Evolutionary conservation across 139 green algal species (phyloP).

Genomic region (Auxenochlorella protothecoides): DNA sequence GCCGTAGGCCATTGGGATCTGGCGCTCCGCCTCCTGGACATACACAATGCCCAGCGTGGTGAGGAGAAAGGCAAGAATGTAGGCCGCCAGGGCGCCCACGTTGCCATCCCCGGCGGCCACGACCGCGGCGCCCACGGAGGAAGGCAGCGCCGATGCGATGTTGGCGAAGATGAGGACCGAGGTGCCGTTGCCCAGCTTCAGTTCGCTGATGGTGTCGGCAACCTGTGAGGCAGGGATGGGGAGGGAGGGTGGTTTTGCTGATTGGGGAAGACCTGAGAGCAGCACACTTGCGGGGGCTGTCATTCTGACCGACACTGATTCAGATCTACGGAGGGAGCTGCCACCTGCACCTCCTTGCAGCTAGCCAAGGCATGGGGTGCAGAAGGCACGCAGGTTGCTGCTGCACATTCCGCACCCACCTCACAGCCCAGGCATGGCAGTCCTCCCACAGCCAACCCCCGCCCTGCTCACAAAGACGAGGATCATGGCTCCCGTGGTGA

Average conservation of each 20-base stretch:
- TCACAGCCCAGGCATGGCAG: background rate
- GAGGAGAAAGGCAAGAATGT: constrained; percentile 71
- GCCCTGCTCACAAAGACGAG: constrained; percentile 60
- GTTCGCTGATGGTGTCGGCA: constrained; percentile 80
- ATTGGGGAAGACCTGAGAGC: background rate
- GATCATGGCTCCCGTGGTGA: constrained; percentile 79
- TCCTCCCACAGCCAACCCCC: background rate
- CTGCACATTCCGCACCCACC: background rate
- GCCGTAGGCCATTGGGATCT: constrained; percentile 97
- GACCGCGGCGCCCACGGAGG: constrained; percentile 56
- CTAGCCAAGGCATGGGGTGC: no score
- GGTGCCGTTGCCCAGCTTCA: constrained; percentile 97
- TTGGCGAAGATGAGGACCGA: constrained; percentile 97
- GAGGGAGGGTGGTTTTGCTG: background rate
- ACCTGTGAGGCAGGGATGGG: constrained; percentile 14
- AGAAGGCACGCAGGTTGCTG: background rate
- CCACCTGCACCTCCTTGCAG: no score
- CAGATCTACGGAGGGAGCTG: no score
- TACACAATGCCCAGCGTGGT: constrained; percentile 96
- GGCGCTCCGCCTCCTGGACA: constrained; percentile 91
- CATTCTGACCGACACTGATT: no score
- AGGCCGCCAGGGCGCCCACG: constrained; percentile 54
- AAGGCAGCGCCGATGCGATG: constrained; percentile 85
- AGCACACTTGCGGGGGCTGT: no score
- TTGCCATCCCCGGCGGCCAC: constrained; percentile 11